These are phyloP conservation scores for Glycyrrhiza uralensis DNA, from an alignment of 306 rosid genomes.

Conservation along the genomic window DNA sequence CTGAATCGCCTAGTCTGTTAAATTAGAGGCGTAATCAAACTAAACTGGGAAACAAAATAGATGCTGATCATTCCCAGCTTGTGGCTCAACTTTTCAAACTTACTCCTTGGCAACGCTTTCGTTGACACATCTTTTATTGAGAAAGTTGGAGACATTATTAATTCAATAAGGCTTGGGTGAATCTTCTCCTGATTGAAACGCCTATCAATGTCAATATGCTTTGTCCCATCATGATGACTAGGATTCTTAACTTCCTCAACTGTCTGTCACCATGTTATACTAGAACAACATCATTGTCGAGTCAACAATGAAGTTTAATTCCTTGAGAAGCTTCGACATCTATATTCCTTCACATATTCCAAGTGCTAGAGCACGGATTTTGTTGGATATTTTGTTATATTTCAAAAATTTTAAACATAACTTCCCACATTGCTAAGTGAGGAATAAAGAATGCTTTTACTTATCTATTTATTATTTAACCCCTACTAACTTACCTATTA, in stretches of 20 bases:
- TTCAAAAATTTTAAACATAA: too few relatives aligned
- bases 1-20: background rate
- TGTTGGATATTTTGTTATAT: too few relatives aligned
- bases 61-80: background rate
- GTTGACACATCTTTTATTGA: background rate
- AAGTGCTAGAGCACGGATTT: background rate
- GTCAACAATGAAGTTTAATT: background rate
- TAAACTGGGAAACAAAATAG: background rate
- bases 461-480: too few relatives aligned
- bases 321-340: background rate
- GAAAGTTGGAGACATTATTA: background rate
- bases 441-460: too few relatives aligned
- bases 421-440: too few relatives aligned
- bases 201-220: background rate
- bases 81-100: background rate
- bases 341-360: background rate
- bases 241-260: background rate
- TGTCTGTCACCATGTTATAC: background rate
- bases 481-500: too few relatives aligned
- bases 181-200: background rate
- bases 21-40: background rate
- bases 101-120: background rate
- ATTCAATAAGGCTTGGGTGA: background rate
- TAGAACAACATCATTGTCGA: background rate
- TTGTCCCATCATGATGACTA: background rate